These are phyloP conservation scores for Picea abies DNA, from an alignment of 83 land plant species.

Conservation along the genomic window DNA sequence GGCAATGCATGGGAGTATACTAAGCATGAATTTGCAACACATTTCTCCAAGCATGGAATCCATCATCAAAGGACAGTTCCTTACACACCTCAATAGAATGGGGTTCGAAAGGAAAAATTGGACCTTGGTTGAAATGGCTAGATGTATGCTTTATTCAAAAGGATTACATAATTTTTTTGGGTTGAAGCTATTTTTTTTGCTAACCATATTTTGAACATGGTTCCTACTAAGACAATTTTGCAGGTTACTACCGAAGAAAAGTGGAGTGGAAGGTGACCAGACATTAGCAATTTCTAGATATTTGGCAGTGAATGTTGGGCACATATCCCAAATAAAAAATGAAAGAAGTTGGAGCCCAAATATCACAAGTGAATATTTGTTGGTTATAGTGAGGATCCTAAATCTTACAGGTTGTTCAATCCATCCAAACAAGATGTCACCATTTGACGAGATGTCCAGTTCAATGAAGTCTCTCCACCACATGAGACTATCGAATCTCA, in stretches of 20 bases:
- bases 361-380: not conserved
- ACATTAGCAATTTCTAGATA: not conserved
- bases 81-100: not conserved
- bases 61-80: not conserved
- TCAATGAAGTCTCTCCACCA: not conserved
- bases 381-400: not conserved
- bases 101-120: not conserved
- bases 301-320: not conserved
- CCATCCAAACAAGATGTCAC: too few relatives aligned
- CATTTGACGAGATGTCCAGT: not conserved
- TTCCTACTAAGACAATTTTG: too few relatives aligned
- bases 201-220: not conserved
- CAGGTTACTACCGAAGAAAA: not conserved
- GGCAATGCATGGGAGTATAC: not conserved
- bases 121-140: not conserved
- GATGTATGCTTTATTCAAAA: not conserved
- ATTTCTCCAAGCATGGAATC: not conserved
- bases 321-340: not conserved
- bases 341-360: not conserved
- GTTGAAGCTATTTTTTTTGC: not conserved
- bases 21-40: not conserved
- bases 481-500: too few relatives aligned
- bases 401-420: not conserved
- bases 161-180: not conserved
- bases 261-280: not conserved